phyloP scores from a whole-genome alignment of 2,329 filamentous ascomycete genomes.

The Penicillium freii region DNA sequence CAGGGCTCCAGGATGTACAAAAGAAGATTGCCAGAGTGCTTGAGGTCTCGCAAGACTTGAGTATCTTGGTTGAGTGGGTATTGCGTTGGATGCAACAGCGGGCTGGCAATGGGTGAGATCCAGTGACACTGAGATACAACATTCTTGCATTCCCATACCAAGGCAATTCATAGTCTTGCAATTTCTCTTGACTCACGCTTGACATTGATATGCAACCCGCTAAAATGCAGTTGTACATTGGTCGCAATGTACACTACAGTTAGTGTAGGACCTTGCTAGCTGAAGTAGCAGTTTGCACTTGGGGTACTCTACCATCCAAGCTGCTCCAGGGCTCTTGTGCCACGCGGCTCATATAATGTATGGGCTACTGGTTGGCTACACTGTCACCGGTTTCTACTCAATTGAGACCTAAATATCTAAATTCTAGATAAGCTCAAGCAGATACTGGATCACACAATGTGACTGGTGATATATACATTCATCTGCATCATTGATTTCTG shows the following conservation, averaged over 20 bases:
- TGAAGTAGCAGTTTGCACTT: not conserved
- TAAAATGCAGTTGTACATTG: not conserved
- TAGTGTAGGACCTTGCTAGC: not conserved
- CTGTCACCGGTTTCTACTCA: not conserved
- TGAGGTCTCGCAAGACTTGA: conserved; percentile 46
- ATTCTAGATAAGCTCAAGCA: not conserved
- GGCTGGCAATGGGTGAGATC: conserved; percentile 23
- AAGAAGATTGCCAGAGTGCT: conserved; percentile 40
- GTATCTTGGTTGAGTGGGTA: conserved; percentile 46
- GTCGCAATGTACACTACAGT: not conserved
- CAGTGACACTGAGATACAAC: not conserved
- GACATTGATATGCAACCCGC: not conserved
- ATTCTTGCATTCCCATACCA: not conserved
- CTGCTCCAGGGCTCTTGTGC: not conserved
- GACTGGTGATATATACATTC: not conserved
- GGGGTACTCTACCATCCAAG: not conserved
- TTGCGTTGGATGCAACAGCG: conserved; percentile 37
- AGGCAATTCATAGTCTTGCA: not conserved
- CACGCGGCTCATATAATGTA: not conserved
- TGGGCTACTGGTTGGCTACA: not conserved
- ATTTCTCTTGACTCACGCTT: not conserved
- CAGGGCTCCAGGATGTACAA: conserved; percentile 27
- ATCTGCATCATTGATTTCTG: not conserved
- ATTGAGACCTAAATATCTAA: not conserved
- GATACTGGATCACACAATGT: not conserved